Base-by-base conservation (phyloP, 1,139 yeast genomes). In the Yamadazyma aaseri region DNA sequence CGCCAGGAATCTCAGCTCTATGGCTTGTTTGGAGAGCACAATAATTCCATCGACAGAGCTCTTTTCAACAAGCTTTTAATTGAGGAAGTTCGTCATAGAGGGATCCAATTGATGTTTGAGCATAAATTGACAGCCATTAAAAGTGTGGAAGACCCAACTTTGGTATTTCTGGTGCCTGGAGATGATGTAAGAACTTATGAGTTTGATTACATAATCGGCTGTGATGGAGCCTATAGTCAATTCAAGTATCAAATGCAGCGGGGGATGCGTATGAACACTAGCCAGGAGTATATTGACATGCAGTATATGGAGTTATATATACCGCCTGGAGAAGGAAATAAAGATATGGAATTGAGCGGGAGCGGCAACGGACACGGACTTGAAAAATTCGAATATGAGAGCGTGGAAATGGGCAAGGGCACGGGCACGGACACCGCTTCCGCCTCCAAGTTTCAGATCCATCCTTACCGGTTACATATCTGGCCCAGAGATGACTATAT, bases 401-500 rank as follows among this genome's bases (percentile, higher is more conserved):
- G 14, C 8, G 3, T 11, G 5, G 17, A 18, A 18, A 24, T 20
- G n/a, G 38, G 32, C 6, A 22, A 22, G 13, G 25, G 6, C 6
- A 5, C n/a, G 5, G 46, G 47, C 12, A 56, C 51, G 11, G 39
- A 40, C 4, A 37, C 36, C 24, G 25, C 6, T n/a, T 30, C 32
- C 6, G 15, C 29, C n/a, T 32, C 26, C 11, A 49, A 53, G 37
- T 82, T 77, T 47, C 57, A 64, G 13, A 67, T 87, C 29, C 80
- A 82, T 47, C 81, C 87, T 3, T 79, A 86, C 57, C 89, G 86
- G 55, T 70, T 90, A 36, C 97, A 90, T 53, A 86, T 90, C 32
- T 90, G 97, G 97, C 97, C 97, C 3, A 71, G 97, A 32, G 78
- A 81, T 39, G 70, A 84, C 38, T 85, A 70, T 55, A 90, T 90